Conservation (phyloP, 805 yeast species). For the Saturnispora gosingensis region DNA sequence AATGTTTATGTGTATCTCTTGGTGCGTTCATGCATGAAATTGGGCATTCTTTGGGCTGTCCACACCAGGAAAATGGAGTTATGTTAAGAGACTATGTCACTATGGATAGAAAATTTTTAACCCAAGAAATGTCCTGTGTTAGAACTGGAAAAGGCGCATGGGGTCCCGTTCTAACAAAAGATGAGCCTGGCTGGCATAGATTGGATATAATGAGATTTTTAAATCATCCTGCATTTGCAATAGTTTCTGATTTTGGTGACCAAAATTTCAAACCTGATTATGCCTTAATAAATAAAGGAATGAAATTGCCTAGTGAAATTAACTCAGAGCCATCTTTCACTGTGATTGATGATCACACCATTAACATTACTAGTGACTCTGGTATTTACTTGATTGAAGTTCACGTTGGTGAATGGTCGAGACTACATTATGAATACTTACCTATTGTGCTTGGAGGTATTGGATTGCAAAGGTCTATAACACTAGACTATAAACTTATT, state of each 20-base stretch:
- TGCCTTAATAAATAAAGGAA: conserved; percentile 22
- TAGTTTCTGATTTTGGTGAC: conserved; percentile 55
- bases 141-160: conserved; percentile 44
- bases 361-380: conserved; percentile 41
- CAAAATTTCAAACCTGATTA: conserved; percentile 28
- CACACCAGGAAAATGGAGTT: conserved; percentile 84
- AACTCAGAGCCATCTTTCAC: conserved; percentile 35
- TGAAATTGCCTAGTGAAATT: conserved; percentile 25
- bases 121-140: conserved; percentile 51
- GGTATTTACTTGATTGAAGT: conserved; percentile 75
- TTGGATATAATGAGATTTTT: conserved; percentile 70
- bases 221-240: conserved; percentile 69
- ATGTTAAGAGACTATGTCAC: conserved; percentile 82
- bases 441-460: conserved; percentile 49
- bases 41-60: conserved; percentile 85
- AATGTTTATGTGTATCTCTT: conserved; percentile 70
- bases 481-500: conserved; percentile 40
- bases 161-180: conserved; percentile 42
- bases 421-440: conserved; percentile 50
- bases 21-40: conserved; percentile 96
- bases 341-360: conserved; percentile 37
- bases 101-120: conserved; percentile 72
- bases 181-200: conserved; percentile 83
- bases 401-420: conserved; percentile 50
- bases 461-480: conserved; percentile 48